These are phyloP conservation scores for Penicillium sp. DNA, from an alignment of 2,329 filamentous ascomycete species.

Conservation along the genomic window DNA sequence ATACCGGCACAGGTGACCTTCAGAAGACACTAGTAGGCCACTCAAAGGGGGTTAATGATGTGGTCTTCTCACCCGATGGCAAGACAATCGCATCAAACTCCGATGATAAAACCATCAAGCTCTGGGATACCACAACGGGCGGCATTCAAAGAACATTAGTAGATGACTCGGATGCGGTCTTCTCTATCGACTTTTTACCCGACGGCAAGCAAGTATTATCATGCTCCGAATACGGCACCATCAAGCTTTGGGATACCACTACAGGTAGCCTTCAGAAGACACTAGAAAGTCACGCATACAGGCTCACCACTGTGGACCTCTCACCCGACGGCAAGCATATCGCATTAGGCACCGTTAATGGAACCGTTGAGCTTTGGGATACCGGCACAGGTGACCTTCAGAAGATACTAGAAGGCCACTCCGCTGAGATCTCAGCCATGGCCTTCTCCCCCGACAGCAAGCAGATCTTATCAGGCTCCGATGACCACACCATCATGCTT, in stretches of 20 bases:
- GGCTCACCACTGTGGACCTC: conserved; percentile 8
- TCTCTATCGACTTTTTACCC: conserved; percentile 11
- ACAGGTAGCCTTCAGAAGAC: conserved; percentile 1
- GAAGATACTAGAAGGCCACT: conserved; percentile 20
- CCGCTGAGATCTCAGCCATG: conserved; percentile 18
- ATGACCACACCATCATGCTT: conserved; percentile 28
- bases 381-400: conserved; percentile 1
- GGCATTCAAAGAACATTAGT: conserved; percentile 1
- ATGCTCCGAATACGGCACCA: conserved; percentile 20
- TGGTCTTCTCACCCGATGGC: not conserved
- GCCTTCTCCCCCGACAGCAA: conserved; percentile 32
- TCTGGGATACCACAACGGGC: not conserved
- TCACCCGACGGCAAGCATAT: conserved; percentile 12
- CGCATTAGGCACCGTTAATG: conserved; percentile 11
- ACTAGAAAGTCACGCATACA: conserved; percentile 5
- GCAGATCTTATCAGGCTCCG: conserved; percentile 30
- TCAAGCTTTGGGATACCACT: not conserved
- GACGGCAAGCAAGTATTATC: conserved; percentile 11
- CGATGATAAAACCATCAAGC: conserved; percentile 13
- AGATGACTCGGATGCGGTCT: conserved; percentile 8
- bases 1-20: not conserved
- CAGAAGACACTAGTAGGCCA: not conserved
- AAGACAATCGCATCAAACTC: not conserved
- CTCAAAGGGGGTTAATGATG: not conserved
- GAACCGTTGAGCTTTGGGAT: not conserved